phyloP scores from a whole-genome alignment of 176 grass and related monocot genomes.

The Musa troglodytarum region DNA sequence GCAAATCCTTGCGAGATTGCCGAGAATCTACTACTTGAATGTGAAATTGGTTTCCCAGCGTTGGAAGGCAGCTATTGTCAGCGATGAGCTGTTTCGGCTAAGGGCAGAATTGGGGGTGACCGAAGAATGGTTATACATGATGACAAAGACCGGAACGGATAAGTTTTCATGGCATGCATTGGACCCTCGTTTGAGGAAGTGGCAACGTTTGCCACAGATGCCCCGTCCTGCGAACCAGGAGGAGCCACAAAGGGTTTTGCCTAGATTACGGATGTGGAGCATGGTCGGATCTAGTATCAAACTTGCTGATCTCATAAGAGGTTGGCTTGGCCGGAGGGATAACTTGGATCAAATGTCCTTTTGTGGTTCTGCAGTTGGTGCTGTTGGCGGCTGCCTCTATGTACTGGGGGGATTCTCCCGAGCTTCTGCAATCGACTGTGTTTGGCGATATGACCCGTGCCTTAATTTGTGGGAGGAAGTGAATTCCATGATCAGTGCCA shows the following conservation, averaged over 20 bases:
- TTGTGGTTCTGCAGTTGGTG: constrained; percentile 42
- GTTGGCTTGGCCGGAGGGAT: constrained; percentile 52
- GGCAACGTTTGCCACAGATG: constrained; percentile 74
- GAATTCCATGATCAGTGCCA: constrained; percentile 48
- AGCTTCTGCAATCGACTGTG: constrained; percentile 38
- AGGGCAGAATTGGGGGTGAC: constrained; percentile 60
- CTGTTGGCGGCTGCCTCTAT: constrained; percentile 51
- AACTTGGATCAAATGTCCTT: constrained; percentile 36
- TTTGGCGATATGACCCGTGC: constrained; percentile 66
- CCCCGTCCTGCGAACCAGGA: constrained; percentile 32
- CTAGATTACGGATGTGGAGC: constrained; percentile 52
- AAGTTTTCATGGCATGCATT: constrained; percentile 63
- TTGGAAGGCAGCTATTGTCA: constrained; percentile 53
- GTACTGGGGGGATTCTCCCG: constrained; percentile 67
- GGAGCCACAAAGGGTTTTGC: constrained; percentile 25
- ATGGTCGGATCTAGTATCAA: constrained; percentile 63
- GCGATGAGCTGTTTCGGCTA: constrained; percentile 46
- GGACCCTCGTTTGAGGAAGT: constrained; percentile 40
- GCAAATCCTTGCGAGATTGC: constrained; percentile 71
- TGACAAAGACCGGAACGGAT: constrained; percentile 54
- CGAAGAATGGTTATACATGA: constrained; percentile 82
- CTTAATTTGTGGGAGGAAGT: constrained; percentile 64
- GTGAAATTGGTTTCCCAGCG: constrained; percentile 53
- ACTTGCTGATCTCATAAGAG: constrained; percentile 49
- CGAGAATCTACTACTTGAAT: constrained; percentile 48